Percentiles rank a stretch among this genome's conserved stretches.
Conservation (phyloP, 352 stramenopile genomes). For the Pythium vanterpoolii region DNA sequence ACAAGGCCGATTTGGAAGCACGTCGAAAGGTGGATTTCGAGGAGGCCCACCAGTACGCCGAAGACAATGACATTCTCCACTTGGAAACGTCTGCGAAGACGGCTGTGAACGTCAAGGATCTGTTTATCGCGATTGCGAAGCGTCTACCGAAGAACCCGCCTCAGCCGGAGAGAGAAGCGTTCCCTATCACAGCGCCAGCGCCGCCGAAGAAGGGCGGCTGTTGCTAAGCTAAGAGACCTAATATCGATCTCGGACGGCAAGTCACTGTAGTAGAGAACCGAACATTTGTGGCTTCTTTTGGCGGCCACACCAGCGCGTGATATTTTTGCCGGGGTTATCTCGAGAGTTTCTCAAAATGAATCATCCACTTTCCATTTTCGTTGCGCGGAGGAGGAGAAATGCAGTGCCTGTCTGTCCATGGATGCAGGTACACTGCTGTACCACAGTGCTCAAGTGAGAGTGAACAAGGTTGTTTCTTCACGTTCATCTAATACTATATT, state of each 20-base stretch:
- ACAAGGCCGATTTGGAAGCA: conserved; percentile 98
- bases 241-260: conserved; percentile 5
- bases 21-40: conserved; percentile 96
- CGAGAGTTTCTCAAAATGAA: not conserved
- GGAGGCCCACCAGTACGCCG: conserved; percentile 97
- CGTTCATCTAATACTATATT: conserved; percentile 60
- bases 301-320: conserved; percentile 1
- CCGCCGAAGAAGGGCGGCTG: conserved; percentile 80
- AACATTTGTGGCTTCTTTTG: conserved; percentile 10
- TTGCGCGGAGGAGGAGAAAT: not conserved
- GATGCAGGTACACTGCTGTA: conserved; percentile 13
- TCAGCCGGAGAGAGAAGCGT: conserved; percentile 79
- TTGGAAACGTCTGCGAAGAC: conserved; percentile 99
- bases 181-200: conserved; percentile 76
- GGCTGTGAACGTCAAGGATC: conserved; percentile 97
- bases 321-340: not conserved
- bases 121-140: conserved; percentile 98
- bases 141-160: conserved; percentile 79
- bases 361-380: not conserved
- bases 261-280: conserved; percentile 17
- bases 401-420: not conserved
- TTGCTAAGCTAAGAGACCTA: conserved; percentile 45
- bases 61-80: conserved; percentile 99
- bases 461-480: conserved; percentile 23
- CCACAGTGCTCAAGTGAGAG: conserved; percentile 7